Evolutionary conservation across 306 rosid species (phyloP).

Genomic region (Cercis canadensis): DNA sequence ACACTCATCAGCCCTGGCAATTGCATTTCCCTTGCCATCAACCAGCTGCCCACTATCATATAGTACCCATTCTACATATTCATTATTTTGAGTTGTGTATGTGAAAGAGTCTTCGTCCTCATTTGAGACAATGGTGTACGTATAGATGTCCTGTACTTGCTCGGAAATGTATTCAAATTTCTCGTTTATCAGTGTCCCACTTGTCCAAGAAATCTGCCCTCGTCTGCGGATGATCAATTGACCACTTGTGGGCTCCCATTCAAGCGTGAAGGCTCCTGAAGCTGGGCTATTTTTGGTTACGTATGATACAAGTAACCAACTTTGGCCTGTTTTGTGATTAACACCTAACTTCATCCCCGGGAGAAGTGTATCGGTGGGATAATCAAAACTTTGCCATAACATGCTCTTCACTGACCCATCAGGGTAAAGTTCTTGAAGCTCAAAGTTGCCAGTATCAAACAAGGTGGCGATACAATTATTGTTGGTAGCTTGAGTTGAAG

Average conservation of each 20-base stretch:
- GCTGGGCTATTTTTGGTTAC: neutral
- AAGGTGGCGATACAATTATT: neutral
- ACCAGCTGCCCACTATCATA: neutral
- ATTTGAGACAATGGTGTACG: conserved; percentile 18
- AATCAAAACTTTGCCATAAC: conserved; percentile 8
- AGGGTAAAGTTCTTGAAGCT: neutral
- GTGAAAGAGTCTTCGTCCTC: neutral
- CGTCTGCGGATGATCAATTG: neutral
- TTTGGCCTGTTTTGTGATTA: neutral
- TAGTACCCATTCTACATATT: neutral
- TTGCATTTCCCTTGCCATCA: neutral
- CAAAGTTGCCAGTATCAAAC: conserved; percentile 1
- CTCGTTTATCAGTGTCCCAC: neutral
- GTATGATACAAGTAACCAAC: neutral
- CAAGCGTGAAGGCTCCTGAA: neutral
- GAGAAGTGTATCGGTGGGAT: neutral
- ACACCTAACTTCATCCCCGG: neutral
- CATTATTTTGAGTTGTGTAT: neutral
- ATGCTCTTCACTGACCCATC: neutral
- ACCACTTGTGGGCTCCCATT: neutral
- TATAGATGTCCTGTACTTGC: neutral
- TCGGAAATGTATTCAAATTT: neutral
- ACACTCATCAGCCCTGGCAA: neutral
- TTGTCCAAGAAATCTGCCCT: neutral
- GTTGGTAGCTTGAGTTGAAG: neutral